Percentiles rank a stretch among this genome's conserved stretches.
These are phyloP conservation scores for Baeospora myosura DNA, from an alignment of 1,284 basidiomycete species.

Conservation along the genomic window DNA sequence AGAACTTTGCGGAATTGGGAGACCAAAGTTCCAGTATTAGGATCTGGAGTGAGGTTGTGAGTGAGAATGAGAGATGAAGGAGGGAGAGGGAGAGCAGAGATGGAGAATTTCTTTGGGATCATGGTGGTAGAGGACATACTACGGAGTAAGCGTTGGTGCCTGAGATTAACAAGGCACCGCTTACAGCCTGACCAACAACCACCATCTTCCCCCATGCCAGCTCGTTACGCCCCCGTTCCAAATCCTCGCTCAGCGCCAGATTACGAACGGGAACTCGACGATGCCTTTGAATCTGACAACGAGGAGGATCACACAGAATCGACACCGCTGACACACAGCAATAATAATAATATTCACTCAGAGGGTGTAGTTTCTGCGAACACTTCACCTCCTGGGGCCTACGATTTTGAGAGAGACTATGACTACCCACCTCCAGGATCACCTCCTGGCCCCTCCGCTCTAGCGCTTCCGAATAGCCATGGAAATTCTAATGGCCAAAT, in stretches of 20 bases:
- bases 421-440: constrained; percentile 80
- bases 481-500: constrained; percentile 79
- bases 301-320: constrained; percentile 43
- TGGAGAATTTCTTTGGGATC: constrained; percentile 27
- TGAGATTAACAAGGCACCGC: no score
- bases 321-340: constrained; percentile 26
- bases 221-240: constrained; percentile 45
- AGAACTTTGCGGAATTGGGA: constrained; percentile 43
- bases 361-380: constrained; percentile 4
- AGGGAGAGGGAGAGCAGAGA: constrained; percentile 64
- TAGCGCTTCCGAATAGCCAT: constrained; percentile 58
- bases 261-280: constrained; percentile 55
- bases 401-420: constrained; percentile 82
- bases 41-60: constrained; percentile 66
- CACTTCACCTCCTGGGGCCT: constrained; percentile 32
- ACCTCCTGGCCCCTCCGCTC: constrained; percentile 56
- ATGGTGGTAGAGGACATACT: no score
- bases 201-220: no score
- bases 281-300: constrained; percentile 53
- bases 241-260: constrained; percentile 34
- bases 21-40: constrained; percentile 45
- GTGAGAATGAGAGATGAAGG: constrained; percentile 52
- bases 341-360: constrained; percentile 8
- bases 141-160: no score
- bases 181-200: no score